Conservation (phyloP, 2,329 filamentous ascomycete genomes). For the Saccharata proteae region DNA sequence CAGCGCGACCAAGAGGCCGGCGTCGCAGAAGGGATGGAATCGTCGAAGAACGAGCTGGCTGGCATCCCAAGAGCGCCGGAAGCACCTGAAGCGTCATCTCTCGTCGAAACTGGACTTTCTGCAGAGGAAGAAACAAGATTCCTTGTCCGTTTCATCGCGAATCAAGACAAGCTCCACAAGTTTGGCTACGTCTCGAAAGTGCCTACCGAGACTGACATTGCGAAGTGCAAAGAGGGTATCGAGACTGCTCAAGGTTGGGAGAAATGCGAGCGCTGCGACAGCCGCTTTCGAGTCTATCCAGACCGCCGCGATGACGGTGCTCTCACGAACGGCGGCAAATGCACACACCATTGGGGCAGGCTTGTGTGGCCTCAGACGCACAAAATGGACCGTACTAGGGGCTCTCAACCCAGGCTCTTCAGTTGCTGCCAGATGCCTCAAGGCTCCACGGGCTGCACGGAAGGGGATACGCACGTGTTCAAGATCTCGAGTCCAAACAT, state of each 20-base stretch:
- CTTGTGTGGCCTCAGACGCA: constrained; percentile 43
- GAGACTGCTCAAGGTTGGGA: constrained; percentile 66
- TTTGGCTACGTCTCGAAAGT: constrained; percentile 64
- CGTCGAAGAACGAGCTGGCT: too few relatives aligned
- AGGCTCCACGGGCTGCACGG: constrained; percentile 68
- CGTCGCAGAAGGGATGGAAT: constrained; percentile 15
- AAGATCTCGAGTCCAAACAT: constrained; percentile 66
- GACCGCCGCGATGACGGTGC: constrained; percentile 68
- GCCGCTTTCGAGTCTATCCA: constrained; percentile 85
- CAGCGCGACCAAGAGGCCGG: constrained; percentile 15
- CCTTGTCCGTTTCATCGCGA: constrained; percentile 49
- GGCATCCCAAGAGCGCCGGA: too few relatives aligned
- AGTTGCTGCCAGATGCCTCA: constrained; percentile 67
- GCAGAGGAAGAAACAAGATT: constrained; percentile 55
- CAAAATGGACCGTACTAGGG: too few relatives aligned
- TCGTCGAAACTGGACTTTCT: constrained; percentile 59
- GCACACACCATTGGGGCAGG: constrained; percentile 71
- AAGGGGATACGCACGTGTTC: constrained; percentile 67
- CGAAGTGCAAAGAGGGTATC: constrained; percentile 52
- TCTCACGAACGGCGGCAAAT: constrained; percentile 64
- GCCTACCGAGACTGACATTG: constrained; percentile 55
- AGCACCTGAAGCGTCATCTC: constrained; percentile 26
- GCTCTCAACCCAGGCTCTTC: too few relatives aligned
- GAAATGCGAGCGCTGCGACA: constrained; percentile 73
- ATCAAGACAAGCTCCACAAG: constrained; percentile 49